These are phyloP conservation scores for Ocimum tenuiflorum DNA, from an alignment of 257 asterid genomes.

Conservation along the genomic window DNA sequence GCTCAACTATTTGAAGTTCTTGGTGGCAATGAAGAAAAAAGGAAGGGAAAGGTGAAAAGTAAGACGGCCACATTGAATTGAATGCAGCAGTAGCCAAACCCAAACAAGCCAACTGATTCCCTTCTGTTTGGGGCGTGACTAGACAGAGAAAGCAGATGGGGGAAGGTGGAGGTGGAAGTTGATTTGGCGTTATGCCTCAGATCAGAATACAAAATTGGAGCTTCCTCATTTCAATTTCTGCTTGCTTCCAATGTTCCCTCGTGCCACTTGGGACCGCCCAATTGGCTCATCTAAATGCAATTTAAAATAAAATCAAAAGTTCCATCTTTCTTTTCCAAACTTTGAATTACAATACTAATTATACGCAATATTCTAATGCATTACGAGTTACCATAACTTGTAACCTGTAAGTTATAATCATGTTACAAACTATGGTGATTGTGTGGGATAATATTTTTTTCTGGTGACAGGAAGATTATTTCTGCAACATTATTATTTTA, in stretches of 20 bases:
- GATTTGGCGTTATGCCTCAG: slow-evolving; percentile 31
- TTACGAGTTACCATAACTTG: too few species aligned
- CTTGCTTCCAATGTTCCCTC: background rate
- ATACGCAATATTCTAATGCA: too few species aligned
- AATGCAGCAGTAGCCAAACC: slow-evolving; percentile 18
- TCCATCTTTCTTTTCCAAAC: too few species aligned
- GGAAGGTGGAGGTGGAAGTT: background rate
- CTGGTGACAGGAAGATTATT: too few species aligned
- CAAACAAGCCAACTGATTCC: slow-evolving; percentile 14
- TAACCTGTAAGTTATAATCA: too few species aligned
- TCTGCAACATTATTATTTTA: too few species aligned
- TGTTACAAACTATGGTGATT: too few species aligned
- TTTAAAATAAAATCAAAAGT: too few species aligned
- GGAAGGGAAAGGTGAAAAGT: background rate
- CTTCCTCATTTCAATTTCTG: background rate
- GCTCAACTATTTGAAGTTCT: too few species aligned
- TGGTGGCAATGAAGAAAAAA: too few species aligned
- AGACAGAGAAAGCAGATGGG: background rate
- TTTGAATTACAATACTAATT: too few species aligned
- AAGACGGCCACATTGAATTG: slow-evolving; percentile 16
- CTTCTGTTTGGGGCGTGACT: slow-evolving; percentile 25
- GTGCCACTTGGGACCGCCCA: background rate
- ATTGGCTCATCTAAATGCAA: background rate
- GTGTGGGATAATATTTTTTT: too few species aligned
- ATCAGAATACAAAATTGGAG: background rate